phyloP scores from a whole-genome alignment of 2,329 filamentous ascomycete species.

The Graphilbum fragrans region DNA sequence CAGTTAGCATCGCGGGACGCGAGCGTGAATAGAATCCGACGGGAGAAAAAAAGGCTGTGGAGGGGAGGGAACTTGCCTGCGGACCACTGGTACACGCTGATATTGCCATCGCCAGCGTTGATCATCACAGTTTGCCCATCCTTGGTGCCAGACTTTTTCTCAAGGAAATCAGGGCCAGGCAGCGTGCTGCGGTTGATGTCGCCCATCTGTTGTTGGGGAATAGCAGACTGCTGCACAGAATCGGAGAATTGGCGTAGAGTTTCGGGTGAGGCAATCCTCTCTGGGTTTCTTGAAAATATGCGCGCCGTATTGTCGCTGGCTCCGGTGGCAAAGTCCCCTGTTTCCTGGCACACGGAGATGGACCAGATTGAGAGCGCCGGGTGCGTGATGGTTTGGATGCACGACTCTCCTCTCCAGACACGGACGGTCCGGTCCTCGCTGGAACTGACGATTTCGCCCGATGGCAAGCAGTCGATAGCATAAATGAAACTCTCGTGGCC shows the following conservation, averaged over 20 bases:
- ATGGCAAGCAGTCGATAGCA: conserved; percentile 62
- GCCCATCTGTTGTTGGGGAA: conserved; percentile 73
- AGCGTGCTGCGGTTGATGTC: conserved; percentile 81
- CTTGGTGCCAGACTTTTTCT: conserved; percentile 75
- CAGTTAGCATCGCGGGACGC: background rate
- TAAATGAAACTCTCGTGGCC: conserved; percentile 97
- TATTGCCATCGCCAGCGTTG: conserved; percentile 63
- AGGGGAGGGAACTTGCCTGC: conserved; percentile 18
- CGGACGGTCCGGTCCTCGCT: conserved; percentile 91
- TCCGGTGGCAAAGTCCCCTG: conserved; percentile 86
- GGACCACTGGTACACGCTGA: conserved; percentile 87
- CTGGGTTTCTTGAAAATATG: conserved; percentile 64
- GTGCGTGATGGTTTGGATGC: conserved; percentile 91
- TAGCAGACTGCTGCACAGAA: conserved; percentile 69
- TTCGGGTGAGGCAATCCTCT: conserved; percentile 57
- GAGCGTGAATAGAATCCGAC: background rate
- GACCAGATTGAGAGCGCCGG: conserved; percentile 95
- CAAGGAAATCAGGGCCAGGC: conserved; percentile 77
- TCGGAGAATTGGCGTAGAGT: conserved; percentile 67
- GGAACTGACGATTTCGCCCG: conserved; percentile 79
- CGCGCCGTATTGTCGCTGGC: conserved; percentile 80
- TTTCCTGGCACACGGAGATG: conserved; percentile 70
- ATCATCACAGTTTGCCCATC: conserved; percentile 95
- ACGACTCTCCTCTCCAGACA: conserved; percentile 73
- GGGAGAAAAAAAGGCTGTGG: background rate